Percentiles rank a stretch among this genome's conserved stretches.
Evolutionary conservation across 768 basidiomycete genomes (phyloP).

Genomic region (Kwoniella sp.): DNA sequence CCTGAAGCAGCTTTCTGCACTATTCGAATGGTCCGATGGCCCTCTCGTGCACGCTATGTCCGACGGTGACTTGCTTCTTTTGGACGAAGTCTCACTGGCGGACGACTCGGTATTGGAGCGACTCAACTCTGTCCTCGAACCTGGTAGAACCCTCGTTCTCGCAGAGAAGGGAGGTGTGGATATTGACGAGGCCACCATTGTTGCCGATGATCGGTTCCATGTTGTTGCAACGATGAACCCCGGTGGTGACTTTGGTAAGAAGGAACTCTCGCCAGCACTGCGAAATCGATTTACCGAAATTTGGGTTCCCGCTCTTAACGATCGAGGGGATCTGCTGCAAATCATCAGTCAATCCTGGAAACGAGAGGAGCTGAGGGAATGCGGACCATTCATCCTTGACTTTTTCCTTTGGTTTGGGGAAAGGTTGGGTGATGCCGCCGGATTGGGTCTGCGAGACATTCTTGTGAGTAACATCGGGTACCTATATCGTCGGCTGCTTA

Average conservation of each 20-base stretch:
- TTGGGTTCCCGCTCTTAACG: conserved; percentile 87
- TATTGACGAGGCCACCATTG: conserved; percentile 67
- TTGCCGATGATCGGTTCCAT: conserved; percentile 72
- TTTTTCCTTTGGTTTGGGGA: conserved; percentile 79
- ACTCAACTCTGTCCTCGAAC: conserved; percentile 95
- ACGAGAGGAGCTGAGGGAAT: conserved; percentile 61
- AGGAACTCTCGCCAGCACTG: conserved; percentile 93
- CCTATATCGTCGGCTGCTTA: not conserved
- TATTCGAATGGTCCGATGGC: conserved; percentile 97
- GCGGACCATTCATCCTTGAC: conserved; percentile 68
- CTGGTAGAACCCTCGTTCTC: conserved; percentile 79
- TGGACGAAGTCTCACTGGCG: conserved; percentile 96
- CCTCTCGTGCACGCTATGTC: conserved; percentile 93
- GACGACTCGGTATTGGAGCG: conserved; percentile 98
- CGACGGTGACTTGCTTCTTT: conserved; percentile 76
- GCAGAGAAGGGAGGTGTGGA: conserved; percentile 86
- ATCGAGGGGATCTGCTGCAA: conserved; percentile 70
- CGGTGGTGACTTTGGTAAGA: conserved; percentile 98
- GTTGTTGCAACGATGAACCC: conserved; percentile 99
- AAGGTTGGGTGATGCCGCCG: conserved; percentile 61
- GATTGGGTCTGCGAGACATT: conserved; percentile 82
- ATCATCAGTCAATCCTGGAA: conserved; percentile 76
- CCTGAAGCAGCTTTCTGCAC: conserved; percentile 62
- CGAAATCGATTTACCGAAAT: conserved; percentile 98
- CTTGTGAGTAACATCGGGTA: conserved; percentile 62